Evolutionary conservation across 805 yeast genomes (phyloP).

Genomic region (Hanseniaspora vineae): DNA sequence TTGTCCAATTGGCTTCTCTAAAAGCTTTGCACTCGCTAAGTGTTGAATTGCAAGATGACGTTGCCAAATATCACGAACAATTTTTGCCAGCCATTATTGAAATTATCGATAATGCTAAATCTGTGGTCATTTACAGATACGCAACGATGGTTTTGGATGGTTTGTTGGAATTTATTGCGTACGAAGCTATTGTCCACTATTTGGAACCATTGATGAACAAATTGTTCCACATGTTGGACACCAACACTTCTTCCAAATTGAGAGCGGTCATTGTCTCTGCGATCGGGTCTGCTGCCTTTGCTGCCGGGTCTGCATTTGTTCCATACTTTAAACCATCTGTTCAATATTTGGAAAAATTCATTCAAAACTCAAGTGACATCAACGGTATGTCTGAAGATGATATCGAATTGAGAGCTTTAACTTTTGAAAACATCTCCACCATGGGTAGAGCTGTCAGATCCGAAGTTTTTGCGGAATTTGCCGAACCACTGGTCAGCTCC

Average conservation of each 20-base stretch:
- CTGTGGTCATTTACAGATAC: slow-evolving; percentile 72
- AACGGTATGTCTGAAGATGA: slow-evolving; percentile 82
- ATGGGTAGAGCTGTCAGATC: slow-evolving; percentile 96
- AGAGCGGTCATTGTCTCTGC: slow-evolving; percentile 82
- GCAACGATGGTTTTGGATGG: slow-evolving; percentile 90
- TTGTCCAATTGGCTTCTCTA: slow-evolving; percentile 78
- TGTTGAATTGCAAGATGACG: slow-evolving; percentile 68
- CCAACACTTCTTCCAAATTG: slow-evolving; percentile 57
- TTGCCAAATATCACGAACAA: slow-evolving; percentile 72
- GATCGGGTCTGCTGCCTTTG: slow-evolving; percentile 93
- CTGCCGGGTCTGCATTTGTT: slow-evolving; percentile 75
- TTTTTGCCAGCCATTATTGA: slow-evolving; percentile 77
- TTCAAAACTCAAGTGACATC: slow-evolving; percentile 50
- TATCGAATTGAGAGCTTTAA: slow-evolving; percentile 79
- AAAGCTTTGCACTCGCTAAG: slow-evolving; percentile 69
- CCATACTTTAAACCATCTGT: slow-evolving; percentile 81
- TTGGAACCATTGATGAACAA: slow-evolving; percentile 85
- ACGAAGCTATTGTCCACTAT: slow-evolving; percentile 70
- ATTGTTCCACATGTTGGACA: slow-evolving; percentile 68
- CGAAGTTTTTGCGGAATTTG: slow-evolving; percentile 71
- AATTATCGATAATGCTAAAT: slow-evolving; percentile 76
- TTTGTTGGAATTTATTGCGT: slow-evolving; percentile 78
- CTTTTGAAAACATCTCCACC: slow-evolving; percentile 87
- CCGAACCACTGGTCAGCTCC: slow-evolving; percentile 79
- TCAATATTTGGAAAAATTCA: slow-evolving; percentile 68